Base-by-base conservation (phyloP, 805 yeast genomes). In the Cyberlindnera euphorbiae region DNA sequence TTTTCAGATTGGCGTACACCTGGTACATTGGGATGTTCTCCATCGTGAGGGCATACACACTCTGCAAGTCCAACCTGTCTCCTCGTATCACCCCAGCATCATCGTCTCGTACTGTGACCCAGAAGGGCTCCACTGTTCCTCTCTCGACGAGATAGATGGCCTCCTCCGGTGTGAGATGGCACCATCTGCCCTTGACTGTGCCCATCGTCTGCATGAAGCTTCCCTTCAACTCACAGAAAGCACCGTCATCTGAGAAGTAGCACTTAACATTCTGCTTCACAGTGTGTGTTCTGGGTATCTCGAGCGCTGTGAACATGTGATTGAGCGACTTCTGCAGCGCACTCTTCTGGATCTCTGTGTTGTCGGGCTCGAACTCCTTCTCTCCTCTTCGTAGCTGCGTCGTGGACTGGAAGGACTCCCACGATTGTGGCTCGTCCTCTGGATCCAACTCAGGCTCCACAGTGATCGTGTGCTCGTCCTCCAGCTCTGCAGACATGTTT, bases 341-440 rank as follows among this genome's bases (percentile, higher is more conserved):
- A 4, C 53, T 41, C 5, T 50, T 55, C 54, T 84, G 93, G 6
- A 64, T 53, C 6, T 51, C 47, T 0, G 88, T 79, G 1, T 85
- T 87, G 53, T 82, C 90, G 0, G 94, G 95, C 41, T 79, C 95
- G 46, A 77, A 83, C 46, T 85, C 95, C 55, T 89, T 89, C 39
- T 78, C 88, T 2, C 96, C 95, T 42, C 90, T 63, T 46, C 77
- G 82, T 3, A 89, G 89, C 17, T 55, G 39, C 1, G 54, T 28
- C 2, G 50, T 42, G 5, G 39, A 37, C 24, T 36, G 41, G 13
- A 46, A 30, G 46, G 50, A 21, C 53, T 39, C 61, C 84, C 84
- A 78, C 43, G 77, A 81, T 42, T 70, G 77, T 5, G 60, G 49
- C 28, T 64, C 69, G 29, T 73, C 81, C 30, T 64, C 71, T 1